These are phyloP conservation scores for Pseudognaphalium luteoalbum DNA, from an alignment of 129 eudicot species.

Conservation along the genomic window DNA sequence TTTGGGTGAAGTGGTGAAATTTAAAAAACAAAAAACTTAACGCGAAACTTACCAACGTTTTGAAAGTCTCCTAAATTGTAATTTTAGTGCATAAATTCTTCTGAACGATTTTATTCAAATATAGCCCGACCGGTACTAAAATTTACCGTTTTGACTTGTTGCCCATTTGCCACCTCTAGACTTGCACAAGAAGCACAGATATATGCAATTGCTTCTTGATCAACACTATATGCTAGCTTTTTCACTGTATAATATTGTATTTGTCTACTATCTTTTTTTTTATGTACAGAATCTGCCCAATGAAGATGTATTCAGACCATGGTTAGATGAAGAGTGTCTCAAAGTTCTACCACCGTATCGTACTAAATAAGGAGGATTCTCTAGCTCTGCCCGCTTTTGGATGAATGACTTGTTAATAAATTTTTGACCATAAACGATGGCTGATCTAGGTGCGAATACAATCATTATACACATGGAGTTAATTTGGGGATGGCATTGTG, in stretches of 20 bases:
- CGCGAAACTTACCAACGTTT: no score
- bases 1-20: neutral
- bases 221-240: neutral
- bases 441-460: neutral
- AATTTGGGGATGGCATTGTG: neutral
- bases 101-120: no score
- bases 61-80: no score
- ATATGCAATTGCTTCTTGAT: neutral
- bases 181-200: no score
- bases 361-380: conserved; percentile 11
- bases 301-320: conserved; percentile 29
- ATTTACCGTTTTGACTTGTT: no score
- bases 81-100: no score
- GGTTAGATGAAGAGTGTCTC: conserved; percentile 25
- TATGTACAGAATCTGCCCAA: conserved; percentile 30
- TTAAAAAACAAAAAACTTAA: no score
- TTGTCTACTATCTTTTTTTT: neutral
- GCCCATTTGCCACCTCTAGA: no score
- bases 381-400: neutral
- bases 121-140: no score
- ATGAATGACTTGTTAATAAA: neutral
- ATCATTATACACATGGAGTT: neutral
- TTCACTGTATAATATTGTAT: neutral
- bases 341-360: conserved; percentile 9
- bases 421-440: conserved; percentile 12